Evolutionary conservation across 305 asterid species (phyloP).

Genomic region (Fraxinus ornus): DNA sequence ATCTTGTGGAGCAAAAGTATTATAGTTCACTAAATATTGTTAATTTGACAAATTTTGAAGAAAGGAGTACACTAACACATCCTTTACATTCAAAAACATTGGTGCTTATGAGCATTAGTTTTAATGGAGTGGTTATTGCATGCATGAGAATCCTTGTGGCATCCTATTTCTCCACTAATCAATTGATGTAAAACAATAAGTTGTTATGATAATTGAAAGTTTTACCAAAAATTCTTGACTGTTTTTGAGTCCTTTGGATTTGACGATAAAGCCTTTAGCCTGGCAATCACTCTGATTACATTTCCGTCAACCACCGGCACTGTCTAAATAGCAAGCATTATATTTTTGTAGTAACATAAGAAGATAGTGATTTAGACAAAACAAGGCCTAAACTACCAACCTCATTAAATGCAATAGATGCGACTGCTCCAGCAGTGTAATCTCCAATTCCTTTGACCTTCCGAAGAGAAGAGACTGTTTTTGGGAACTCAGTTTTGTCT

Average conservation of each 20-base stretch:
- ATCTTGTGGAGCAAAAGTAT: neutral
- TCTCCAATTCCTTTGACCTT: constrained; percentile 84
- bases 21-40: neutral
- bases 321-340: constrained; percentile 44
- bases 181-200: neutral
- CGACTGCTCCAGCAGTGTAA: constrained; percentile 97
- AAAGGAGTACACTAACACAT: neutral
- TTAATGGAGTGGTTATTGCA: constrained; percentile 3
- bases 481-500: constrained; percentile 73
- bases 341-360: constrained; percentile 8
- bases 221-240: constrained; percentile 77
- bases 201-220: constrained; percentile 7
- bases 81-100: neutral
- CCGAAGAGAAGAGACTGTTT: constrained; percentile 68
- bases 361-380: neutral
- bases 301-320: constrained; percentile 99
- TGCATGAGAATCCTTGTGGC: neutral
- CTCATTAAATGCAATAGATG: constrained; percentile 93
- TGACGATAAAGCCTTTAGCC: constrained; percentile 82
- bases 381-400: constrained; percentile 36
- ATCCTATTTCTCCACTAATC: constrained; percentile 11
- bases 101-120: neutral
- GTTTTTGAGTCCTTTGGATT: constrained; percentile 71
- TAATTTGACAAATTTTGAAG: neutral
- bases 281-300: constrained; percentile 80